These are phyloP conservation scores for Eucalyptus albens DNA, from an alignment of 345 rosid species.

Conservation along the genomic window DNA sequence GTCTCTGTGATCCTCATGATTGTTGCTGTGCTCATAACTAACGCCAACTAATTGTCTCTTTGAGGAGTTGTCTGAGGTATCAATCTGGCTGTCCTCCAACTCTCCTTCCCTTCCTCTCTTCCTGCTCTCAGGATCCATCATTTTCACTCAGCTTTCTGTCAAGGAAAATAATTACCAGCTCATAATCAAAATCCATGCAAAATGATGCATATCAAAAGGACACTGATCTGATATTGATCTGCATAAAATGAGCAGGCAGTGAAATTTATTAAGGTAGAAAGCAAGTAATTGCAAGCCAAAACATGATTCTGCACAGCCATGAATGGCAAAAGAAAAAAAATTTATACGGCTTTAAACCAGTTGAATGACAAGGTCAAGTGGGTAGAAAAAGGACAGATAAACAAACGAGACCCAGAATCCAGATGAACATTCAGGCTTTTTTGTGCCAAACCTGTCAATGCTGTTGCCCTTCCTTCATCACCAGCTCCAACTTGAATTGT, in stretches of 20 bases:
- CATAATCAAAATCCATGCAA: neutral
- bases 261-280: neutral
- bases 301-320: neutral
- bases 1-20: neutral
- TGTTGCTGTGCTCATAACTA: neutral
- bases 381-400: neutral
- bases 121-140: constrained; percentile 16
- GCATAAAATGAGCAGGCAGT: neutral
- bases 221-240: neutral
- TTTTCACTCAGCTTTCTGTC: neutral
- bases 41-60: neutral
- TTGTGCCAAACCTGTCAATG: neutral
- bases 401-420: neutral
- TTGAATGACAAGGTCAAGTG: neutral
- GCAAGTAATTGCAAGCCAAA: neutral
- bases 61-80: neutral
- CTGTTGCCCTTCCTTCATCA: neutral
- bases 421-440: neutral
- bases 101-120: constrained; percentile 14
- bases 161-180: neutral
- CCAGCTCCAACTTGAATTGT: neutral
- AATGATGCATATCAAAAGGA: neutral
- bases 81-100: neutral
- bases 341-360: neutral
- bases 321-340: neutral